Conservation (phyloP, 352 stramenopile genomes). For the Lagenidium giganteum region DNA sequence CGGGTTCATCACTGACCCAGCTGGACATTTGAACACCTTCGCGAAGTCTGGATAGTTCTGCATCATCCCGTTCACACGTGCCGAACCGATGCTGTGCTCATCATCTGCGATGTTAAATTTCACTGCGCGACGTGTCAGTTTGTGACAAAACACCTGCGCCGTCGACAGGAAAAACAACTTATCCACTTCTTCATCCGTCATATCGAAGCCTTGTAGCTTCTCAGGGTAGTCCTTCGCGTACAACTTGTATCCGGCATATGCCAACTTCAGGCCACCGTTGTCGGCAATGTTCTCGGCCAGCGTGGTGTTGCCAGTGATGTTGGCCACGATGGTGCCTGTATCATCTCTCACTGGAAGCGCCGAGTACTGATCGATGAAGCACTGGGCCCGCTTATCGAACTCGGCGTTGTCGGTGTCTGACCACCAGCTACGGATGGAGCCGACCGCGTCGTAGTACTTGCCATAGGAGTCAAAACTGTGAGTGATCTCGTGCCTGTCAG, state of each 20-base stretch:
- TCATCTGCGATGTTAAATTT: slow-evolving; percentile 34
- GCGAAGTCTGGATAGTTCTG: slow-evolving; percentile 21
- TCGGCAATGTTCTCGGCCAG: slow-evolving; percentile 81
- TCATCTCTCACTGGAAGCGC: slow-evolving; percentile 35
- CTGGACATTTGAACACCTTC: slow-evolving; percentile 10
- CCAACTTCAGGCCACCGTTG: slow-evolving; percentile 56
- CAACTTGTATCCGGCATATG: slow-evolving; percentile 58
- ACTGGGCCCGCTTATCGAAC: slow-evolving; percentile 63
- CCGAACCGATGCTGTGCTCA: slow-evolving; percentile 37
- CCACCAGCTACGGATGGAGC: slow-evolving; percentile 92
- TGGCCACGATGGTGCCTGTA: slow-evolving; percentile 26
- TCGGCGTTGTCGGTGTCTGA: slow-evolving; percentile 58
- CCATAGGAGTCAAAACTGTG: slow-evolving; percentile 93
- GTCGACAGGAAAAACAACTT: slow-evolving; percentile 68
- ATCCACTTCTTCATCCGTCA: slow-evolving; percentile 26
- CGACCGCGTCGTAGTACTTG: slow-evolving; percentile 75
- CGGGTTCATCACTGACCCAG: slow-evolving; percentile 14
- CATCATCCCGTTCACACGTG: slow-evolving; percentile 17
- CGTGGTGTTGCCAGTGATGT: slow-evolving; percentile 56
- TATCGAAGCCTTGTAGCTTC: no score
- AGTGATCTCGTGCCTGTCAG: slow-evolving; percentile 94
- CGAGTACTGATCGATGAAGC: slow-evolving; percentile 62
- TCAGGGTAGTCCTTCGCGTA: no score
- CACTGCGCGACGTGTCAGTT: slow-evolving; percentile 33
- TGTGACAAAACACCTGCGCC: slow-evolving; percentile 63